Evolutionary conservation across 108 stramenopile species (phyloP), one percentile per base, ranked within the genome.

Genomic region (Aurantiochytrium sp.): DNA sequence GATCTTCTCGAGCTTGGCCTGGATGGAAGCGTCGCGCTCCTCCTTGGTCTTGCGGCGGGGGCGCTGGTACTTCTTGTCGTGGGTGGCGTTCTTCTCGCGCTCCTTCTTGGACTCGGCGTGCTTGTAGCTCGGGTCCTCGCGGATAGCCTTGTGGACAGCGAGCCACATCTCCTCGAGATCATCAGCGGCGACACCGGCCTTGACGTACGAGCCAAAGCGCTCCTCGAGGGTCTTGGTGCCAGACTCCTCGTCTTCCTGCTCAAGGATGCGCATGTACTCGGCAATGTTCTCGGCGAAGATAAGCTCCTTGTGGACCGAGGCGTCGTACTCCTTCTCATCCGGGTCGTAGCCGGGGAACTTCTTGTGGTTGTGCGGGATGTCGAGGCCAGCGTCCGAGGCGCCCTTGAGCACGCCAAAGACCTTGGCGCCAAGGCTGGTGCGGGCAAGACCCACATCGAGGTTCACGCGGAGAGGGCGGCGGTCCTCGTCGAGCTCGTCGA

Each of bases 281-380:
- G 95, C 95, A 88, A 98, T 97, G 86, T 95, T 96, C 73, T 95
- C 93, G 81, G 95, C 92, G 94, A 95, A 98, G 91, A 96, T 97
- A 87, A 94, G 94, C 91, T 96, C 96, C 88, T 95, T 95, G 95
- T 98, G 97, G 92, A 93, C 95, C 68, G 97, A 96, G 87, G 96
- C 97, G 90, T 98, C 98, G 94, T 97, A 98, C 86, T 95, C 94
- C 94, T 97, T 98, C 89, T 96, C 89, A 86, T 99, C 98, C 86
- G 95, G 95, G 92, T 97, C 98, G 91, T 98, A 99, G 55, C 98
- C 98, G 53, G 98, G 98, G 96, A 99, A 99, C 87, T 97, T 95
- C 95, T 99, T 99, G 88, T 96, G 94, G 92, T 92, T 94, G 92
- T 99, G 98, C 86, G 98, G 98, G 86, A 99, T 92, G 90, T 98